Percentiles rank a stretch among this genome's conserved stretches.
Evolutionary conservation across 177 flowering plant species (phyloP).

Genomic region (Telopea speciosissima): DNA sequence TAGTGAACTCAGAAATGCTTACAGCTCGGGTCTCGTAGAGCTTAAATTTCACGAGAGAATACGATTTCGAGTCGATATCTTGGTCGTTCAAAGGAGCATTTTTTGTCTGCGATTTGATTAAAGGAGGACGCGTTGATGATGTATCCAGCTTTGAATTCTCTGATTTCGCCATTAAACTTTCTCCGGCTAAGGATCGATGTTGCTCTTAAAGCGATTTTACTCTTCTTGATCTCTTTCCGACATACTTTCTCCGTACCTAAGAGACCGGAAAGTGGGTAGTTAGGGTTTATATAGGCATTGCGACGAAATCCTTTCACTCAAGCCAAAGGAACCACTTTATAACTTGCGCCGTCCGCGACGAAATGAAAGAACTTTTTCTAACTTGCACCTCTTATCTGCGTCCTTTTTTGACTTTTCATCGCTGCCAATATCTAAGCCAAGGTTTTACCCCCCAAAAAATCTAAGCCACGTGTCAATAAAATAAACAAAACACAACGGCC

Average conservation of each 20-base stretch:
- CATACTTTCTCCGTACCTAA: no score
- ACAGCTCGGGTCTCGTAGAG: slow-evolving; percentile 93
- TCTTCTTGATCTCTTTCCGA: background rate
- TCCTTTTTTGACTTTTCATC: no score
- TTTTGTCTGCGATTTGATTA: slow-evolving; percentile 11
- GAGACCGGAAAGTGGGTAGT: no score
- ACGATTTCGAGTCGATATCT: slow-evolving; percentile 53
- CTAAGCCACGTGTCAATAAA: background rate
- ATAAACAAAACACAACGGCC: no score
- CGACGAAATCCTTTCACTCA: background rate
- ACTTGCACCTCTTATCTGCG: background rate
- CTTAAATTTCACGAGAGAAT: slow-evolving; percentile 81
- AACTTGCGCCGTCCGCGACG: background rate
- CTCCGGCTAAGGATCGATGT: background rate
- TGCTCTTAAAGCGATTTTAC: background rate
- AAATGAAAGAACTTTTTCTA: background rate
- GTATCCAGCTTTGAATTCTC: slow-evolving; percentile 27
- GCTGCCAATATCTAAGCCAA: background rate
- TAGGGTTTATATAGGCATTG: no score
- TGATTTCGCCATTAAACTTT: slow-evolving; percentile 37
- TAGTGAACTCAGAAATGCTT: slow-evolving; percentile 7
- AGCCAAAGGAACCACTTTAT: background rate
- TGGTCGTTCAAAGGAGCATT: slow-evolving; percentile 43
- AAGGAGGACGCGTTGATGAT: slow-evolving; percentile 18
- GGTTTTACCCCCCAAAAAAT: no score